These are phyloP conservation scores for Cucurbita pepo DNA, from an alignment of 306 rosid species.

Conservation along the genomic window DNA sequence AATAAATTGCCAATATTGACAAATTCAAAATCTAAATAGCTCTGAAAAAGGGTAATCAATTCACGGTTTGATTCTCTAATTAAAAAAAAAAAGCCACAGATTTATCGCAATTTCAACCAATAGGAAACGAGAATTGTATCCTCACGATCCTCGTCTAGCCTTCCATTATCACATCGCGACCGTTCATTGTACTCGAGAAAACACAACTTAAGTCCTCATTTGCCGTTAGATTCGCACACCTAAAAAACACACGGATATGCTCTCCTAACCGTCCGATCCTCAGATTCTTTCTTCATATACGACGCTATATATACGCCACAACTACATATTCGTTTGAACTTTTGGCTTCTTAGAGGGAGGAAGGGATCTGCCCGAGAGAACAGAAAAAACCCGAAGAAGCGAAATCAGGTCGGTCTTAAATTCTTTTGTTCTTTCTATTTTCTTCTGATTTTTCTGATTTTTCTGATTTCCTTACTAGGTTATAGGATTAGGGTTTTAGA, in stretches of 20 bases:
- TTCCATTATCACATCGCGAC: neutral
- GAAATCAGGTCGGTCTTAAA: neutral
- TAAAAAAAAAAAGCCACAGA: neutral
- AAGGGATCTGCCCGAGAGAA: neutral
- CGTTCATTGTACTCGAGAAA: neutral
- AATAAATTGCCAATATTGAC: neutral
- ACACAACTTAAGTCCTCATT: constrained; percentile 4
- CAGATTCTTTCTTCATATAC: neutral
- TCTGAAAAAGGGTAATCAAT: neutral
- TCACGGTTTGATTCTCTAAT: neutral
- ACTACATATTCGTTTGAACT: neutral
- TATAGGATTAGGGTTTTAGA: neutral
- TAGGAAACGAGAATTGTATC: neutral
- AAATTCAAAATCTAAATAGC: neutral
- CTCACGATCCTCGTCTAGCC: neutral
- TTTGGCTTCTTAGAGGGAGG: neutral
- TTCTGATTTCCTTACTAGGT: neutral
- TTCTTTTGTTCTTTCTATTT: neutral
- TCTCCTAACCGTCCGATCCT: constrained; percentile 1
- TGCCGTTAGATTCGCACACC: constrained; percentile 4
- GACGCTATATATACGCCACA: neutral
- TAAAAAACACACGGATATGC: constrained; percentile 8
- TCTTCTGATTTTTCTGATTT: neutral
- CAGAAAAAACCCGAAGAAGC: neutral
- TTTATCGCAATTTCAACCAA: neutral